These are phyloP conservation scores for Astragalus glycyphyllos DNA, from an alignment of 306 rosid genomes.

Conservation along the genomic window DNA sequence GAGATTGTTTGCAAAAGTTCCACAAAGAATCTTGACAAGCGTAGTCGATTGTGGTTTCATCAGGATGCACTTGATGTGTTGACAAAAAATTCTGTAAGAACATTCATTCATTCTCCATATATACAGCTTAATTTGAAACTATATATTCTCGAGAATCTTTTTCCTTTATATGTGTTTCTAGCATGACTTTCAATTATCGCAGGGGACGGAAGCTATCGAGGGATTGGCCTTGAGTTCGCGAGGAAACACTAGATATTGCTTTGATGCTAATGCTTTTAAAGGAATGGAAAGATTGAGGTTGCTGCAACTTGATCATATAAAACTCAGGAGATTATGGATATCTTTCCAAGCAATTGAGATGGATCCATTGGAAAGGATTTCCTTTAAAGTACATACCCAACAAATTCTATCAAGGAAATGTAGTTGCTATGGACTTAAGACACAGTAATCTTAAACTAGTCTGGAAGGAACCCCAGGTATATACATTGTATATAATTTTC, in stretches of 20 bases:
- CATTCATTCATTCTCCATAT: background rate
- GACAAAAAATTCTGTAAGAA: constrained; percentile 31
- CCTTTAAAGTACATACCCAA: constrained; percentile 42
- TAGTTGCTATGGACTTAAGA: constrained; percentile 44
- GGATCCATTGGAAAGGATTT: constrained; percentile 52
- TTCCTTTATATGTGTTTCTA: background rate
- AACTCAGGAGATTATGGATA: constrained; percentile 41
- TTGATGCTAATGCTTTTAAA: constrained; percentile 38
- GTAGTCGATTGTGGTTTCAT: constrained; percentile 33
- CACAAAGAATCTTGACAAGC: constrained; percentile 9
- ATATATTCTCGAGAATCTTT: background rate
- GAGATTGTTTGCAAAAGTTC: constrained; percentile 41
- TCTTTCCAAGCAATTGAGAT: constrained; percentile 41
- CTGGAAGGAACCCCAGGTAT: constrained; percentile 51
- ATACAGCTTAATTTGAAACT: constrained; percentile 4
- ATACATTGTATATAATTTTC: too few species aligned
- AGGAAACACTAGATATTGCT: background rate
- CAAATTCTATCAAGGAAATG: background rate
- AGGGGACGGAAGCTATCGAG: constrained; percentile 32
- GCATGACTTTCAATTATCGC: too few species aligned
- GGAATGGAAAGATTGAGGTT: constrained; percentile 51
- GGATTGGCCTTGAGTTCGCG: constrained; percentile 34
- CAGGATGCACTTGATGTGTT: constrained; percentile 35
- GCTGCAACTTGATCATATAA: constrained; percentile 39
- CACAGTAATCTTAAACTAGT: constrained; percentile 39